Evolutionary conservation across 495 filamentous ascomycete genomes (phyloP), one percentile per base, ranked within the genome.

Genomic region (Talaromyces nanjingensis): DNA sequence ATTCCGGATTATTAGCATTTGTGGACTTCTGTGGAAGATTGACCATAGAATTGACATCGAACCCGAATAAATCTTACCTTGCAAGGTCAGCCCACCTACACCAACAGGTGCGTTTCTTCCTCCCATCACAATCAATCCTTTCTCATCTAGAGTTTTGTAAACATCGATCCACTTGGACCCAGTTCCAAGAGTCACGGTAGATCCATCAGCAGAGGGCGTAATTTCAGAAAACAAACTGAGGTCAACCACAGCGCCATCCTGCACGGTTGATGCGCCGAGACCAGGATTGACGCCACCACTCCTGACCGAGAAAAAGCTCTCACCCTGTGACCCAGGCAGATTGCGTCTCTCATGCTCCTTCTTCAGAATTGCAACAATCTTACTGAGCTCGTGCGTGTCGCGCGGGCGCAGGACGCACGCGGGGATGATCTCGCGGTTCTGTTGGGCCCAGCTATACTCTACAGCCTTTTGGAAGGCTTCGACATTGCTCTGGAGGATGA

Each of bases 81-180:
- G 83, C 0, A 85, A 76, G 4, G 73, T 70, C 20, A 85, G 67
- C 18, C 84, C 84, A n/a, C 77, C 76, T 0, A 84, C 83, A 59
- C 84, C 84, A 54, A 86, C 78, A 7, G 73, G 71, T 1, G 74
- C 67, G 52, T 74, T 76, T 5, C 84, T 75, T 18, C 83, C 83
- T 12, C 84, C 86, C 1, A 84, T 73, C 16, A 77, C 74, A 7
- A 79, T 65, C 7, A 78, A 59, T 12, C 77, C 75, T 24, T 77
- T 52, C 7, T 73, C 63, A 37, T 77, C 77, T 2, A 88, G 73
- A 20, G 64, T 63, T 1, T 63, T 65, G 62, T 83, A 86, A 1
- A 86, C 78, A 58, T 83, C 64, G 31, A 74, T 73, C 77, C 81
- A 83, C n/a, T 72, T 67, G 62, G 76, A 74, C 6, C 83, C 83